These are phyloP conservation scores for Cyberlindnera euphorbiae DNA, from an alignment of 805 yeast genomes.

Conservation along the genomic window DNA sequence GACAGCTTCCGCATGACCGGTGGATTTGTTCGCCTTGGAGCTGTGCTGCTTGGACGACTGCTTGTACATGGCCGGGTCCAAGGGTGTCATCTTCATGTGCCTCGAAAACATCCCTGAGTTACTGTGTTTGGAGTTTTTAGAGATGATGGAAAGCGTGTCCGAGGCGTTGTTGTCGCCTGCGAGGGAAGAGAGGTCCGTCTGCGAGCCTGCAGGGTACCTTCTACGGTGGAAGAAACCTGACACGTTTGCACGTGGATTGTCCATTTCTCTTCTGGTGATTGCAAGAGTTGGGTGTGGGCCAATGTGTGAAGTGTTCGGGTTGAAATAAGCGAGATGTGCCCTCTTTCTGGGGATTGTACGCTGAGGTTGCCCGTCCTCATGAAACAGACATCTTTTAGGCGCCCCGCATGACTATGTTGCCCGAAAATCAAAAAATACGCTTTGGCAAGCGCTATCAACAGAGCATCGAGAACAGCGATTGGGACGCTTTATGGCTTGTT, in stretches of 20 bases:
- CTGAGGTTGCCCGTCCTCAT: too few species aligned
- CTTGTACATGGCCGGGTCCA: conserved; percentile 3
- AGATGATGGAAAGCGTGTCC: background rate
- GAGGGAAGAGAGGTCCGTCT: conserved; percentile 1
- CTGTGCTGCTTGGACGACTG: background rate
- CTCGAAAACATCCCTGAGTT: conserved; percentile 9
- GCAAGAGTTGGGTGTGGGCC: too few species aligned
- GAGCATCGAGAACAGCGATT: too few species aligned
- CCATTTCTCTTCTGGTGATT: conserved; percentile 3
- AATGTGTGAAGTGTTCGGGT: too few species aligned
- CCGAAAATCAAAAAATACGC: too few species aligned
- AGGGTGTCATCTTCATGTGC: conserved; percentile 18
- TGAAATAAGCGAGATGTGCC: too few species aligned
- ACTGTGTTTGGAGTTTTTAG: background rate
- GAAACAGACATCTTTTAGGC: too few species aligned
- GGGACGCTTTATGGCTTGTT: too few species aligned
- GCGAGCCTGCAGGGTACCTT: background rate
- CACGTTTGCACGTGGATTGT: conserved; percentile 5
- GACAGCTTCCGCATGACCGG: conserved; percentile 9
- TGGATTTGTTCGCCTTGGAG: conserved; percentile 1
- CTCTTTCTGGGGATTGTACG: too few species aligned
- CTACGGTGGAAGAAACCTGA: conserved; percentile 6
- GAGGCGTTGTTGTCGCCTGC: conserved; percentile 3
- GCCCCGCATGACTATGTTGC: too few species aligned
- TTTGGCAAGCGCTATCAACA: too few species aligned